Percentiles rank a stretch among this genome's conserved stretches.
Conservation (phyloP, 2,329 filamentous ascomycete genomes). For the Fusarium clavum region DNA sequence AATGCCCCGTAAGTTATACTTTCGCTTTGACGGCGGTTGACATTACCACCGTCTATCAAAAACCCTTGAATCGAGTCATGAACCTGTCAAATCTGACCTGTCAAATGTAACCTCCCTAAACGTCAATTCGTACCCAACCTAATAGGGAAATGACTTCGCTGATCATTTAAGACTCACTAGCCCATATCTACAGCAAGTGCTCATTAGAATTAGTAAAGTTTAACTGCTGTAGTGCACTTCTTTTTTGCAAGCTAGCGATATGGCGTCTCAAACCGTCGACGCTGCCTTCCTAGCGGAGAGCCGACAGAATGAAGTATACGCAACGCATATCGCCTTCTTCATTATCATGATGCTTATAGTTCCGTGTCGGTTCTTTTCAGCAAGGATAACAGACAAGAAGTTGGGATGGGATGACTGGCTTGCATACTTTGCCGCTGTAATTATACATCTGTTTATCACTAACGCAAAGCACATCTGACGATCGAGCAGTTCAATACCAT, state of each 20-base stretch:
- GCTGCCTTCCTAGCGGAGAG: neutral
- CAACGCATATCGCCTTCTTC: neutral
- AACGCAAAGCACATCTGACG: neutral
- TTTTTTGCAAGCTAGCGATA: neutral
- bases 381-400: neutral
- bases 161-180: neutral
- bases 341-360: neutral
- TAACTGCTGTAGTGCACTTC: fast-evolving
- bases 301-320: neutral
- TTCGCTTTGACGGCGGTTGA: neutral
- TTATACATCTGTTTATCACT: fast-evolving
- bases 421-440: conserved; percentile 4
- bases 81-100: neutral
- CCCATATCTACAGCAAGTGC: neutral
- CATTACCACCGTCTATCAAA: neutral
- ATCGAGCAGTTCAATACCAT: neutral
- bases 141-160: neutral
- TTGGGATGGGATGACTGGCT: conserved; percentile 4
- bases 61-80: neutral
- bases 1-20: neutral
- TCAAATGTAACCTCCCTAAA: too few relatives aligned
- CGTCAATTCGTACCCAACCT: too few relatives aligned
- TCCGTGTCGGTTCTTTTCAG: neutral
- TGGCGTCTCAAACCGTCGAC: neutral
- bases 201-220: fast-evolving